These are phyloP conservation scores for Sophora flavescens DNA, from an alignment of 306 rosid species.

Conservation along the genomic window DNA sequence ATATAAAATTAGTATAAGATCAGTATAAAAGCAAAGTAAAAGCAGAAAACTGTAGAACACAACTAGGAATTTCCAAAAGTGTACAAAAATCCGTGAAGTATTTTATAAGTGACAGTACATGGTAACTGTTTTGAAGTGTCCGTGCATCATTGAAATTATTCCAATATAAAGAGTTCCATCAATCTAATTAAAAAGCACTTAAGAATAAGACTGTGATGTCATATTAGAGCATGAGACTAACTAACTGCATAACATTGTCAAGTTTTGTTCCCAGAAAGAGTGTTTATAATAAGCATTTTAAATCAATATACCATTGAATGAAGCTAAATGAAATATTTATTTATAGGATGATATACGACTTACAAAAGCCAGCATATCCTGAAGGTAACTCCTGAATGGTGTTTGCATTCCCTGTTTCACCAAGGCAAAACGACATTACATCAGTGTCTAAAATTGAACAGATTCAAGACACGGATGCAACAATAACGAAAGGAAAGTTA, in stretches of 20 bases:
- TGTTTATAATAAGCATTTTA: not conserved
- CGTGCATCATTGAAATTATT: too few species aligned
- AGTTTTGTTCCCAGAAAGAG: not conserved
- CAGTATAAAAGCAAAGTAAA: too few species aligned
- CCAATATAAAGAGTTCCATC: too few species aligned
- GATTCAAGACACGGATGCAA: too few species aligned
- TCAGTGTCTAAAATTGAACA: not conserved
- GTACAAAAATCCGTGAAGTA: too few species aligned
- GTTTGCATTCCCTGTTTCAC: slow-evolving; percentile 76
- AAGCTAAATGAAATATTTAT: not conserved
- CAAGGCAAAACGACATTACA: too few species aligned
- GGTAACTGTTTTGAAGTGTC: too few species aligned
- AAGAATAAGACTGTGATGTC: not conserved
- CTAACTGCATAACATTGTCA: not conserved
- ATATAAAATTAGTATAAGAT: too few species aligned
- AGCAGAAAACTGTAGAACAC: not conserved
- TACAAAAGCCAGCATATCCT: slow-evolving; percentile 73
- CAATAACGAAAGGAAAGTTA: not conserved
- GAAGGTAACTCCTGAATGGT: slow-evolving; percentile 81
- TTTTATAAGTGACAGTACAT: too few species aligned
- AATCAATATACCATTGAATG: not conserved
- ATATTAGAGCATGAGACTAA: not conserved
- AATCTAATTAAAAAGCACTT: too few species aligned
- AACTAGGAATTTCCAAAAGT: too few species aligned
- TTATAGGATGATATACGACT: slow-evolving; percentile 11